Evolutionary conservation across 2,329 filamentous ascomycete genomes (phyloP), one percentile per base, ranked within the genome.

Genomic region (Fusarium sp.): DNA sequence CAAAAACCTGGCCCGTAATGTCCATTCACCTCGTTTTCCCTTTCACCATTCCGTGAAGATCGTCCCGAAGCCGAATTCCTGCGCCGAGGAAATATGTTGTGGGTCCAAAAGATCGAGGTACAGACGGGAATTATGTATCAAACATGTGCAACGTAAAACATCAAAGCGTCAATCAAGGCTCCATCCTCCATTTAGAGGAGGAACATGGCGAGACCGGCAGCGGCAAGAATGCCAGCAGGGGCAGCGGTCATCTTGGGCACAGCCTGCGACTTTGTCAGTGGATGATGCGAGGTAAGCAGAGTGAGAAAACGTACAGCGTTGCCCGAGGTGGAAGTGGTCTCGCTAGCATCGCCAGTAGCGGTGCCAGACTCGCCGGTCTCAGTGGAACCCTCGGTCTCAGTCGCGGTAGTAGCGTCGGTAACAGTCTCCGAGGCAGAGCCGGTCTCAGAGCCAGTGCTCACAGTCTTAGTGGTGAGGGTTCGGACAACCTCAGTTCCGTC

Each of bases 131-230:
- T 82, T 82, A 79, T 81, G 76, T 81, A 79, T 77, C 76, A 80
- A 79, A 78, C 76, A 82, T 81, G 79, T 81, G 79, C 77, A 78
- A 75, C 72, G 71, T 77, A 73, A 74, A 70, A 72, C 70, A 69
- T 74, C 65, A 73, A 23, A 76, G 69, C 72, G 58, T 70, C 61
- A 66, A 48, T 56, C 48, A 41, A 52, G n/a, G 2, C 16, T 41
- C 52, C 51, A 39, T 27, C 61, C 60, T 59, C 59, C 30, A 68
- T 69, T 83, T 85, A 88, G 63, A 88, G 81, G 63, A 88, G 77
- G 64, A 86, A 73, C 66, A 80, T 83, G 41, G 83, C 85, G 47
- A 87, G 63, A 74, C 85, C 86, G 18, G 84, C 85, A 23, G 83
- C 85, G 54, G 84, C 85, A 41, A 87, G 65, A 51, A 87, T 68